Conservation (phyloP, 73 alveolate species). For the Symbiodinium natans region DNA sequence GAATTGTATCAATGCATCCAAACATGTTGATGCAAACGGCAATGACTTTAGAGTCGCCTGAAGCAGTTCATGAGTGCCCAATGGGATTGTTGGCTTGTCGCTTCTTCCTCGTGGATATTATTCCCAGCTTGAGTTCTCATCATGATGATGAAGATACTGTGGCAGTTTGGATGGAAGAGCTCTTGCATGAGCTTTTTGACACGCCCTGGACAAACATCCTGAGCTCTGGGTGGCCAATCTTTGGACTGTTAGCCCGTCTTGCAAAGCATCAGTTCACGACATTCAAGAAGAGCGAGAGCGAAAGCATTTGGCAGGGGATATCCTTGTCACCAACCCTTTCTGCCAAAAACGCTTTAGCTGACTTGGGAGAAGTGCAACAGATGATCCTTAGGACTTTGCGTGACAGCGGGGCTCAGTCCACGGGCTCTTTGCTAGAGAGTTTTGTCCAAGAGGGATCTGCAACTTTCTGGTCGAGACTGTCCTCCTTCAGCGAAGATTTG, state of each 20-base stretch:
- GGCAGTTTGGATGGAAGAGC: constrained; percentile 28
- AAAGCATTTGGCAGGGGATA: constrained; percentile 1
- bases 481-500: neutral
- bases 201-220: constrained; percentile 24
- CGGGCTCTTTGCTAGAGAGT: neutral
- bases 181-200: neutral
- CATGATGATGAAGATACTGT: neutral
- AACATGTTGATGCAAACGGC: constrained; percentile 40
- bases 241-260: constrained; percentile 72
- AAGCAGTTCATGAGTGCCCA: constrained; percentile 44
- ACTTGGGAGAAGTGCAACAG: neutral
- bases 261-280: neutral
- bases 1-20: constrained; percentile 65
- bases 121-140: constrained; percentile 9
- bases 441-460: neutral
- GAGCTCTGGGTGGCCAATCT: constrained; percentile 65
- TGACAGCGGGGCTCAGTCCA: neutral
- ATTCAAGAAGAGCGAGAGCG: neutral
- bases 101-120: constrained; percentile 47
- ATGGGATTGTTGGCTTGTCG: constrained; percentile 37
- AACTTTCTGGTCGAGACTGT: constrained; percentile 15
- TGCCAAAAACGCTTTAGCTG: neutral
- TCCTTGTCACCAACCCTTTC: neutral
- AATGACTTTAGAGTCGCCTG: constrained; percentile 7
- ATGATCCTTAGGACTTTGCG: neutral